Evolutionary conservation across 306 rosid species (phyloP), one percentile per base, ranked within the genome.

Genomic region (Dicorynia guianensis): DNA sequence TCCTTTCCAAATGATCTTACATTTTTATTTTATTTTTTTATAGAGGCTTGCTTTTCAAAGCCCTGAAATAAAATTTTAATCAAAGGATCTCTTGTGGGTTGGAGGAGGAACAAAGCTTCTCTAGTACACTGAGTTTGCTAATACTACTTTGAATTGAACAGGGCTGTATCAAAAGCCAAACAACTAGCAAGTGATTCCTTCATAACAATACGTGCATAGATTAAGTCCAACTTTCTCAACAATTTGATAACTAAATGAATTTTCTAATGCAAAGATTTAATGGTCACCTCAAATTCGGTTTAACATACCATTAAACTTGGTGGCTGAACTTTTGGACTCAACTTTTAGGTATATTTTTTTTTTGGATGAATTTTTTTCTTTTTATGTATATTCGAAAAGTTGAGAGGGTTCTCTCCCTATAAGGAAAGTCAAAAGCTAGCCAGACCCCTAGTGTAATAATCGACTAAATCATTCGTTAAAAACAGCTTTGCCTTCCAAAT

Each of bases 1-100:
- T 69, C 42, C 71, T 48, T 84, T 25, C 48, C 52, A 17, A 74
- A 56, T 67, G 48, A 59, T 63, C 11, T 12, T 53, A 25, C 17
- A 12, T 74, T 60, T n/a, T n/a, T n/a, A n/a, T n/a, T n/a, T n/a
- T n/a, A n/a, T n/a, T n/a, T 74, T 15, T 63, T 7, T 48, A 34
- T 43, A 33, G 67, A 43, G 38, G 44, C 33, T 55, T 47, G 17
- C 74, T 70, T 70, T 70, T 43, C 56, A 20, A 18, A 6, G 47
- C 68, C 18, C 36, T 48, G 2, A 40, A 53, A 47, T 13, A 4
- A 63, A 75, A 15, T 36, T 50, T 38, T 50, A 74, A 46, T 42
- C 33, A 12, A 48, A 72, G 75, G 19, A 49, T 57, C 52, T 47
- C 56, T 72, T 30, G 56, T 25, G 57, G n/a, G 40, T 54, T 4